Evolutionary conservation across 257 asterid genomes (phyloP).

Genomic region (Solanum boliviense): DNA sequence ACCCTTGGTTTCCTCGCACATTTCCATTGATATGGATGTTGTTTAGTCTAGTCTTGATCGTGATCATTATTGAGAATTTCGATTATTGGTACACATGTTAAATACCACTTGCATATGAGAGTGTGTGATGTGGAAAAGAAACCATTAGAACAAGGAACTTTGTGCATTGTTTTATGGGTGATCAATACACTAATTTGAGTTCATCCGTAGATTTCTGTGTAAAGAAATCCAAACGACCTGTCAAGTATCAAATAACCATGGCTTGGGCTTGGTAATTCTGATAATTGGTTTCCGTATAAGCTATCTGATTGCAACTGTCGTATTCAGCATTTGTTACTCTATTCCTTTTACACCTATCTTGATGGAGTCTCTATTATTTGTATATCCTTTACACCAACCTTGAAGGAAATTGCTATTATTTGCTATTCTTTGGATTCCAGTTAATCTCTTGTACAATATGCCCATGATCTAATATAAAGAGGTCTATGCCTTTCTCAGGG

Average conservation of each 20-base stretch:
- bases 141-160: background rate
- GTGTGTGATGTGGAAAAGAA: background rate
- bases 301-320: background rate
- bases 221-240: background rate
- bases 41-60: background rate
- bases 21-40: background rate
- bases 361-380: background rate
- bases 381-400: background rate
- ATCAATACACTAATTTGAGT: background rate
- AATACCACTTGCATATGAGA: background rate
- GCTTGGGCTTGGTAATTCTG: background rate
- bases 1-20: background rate
- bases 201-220: background rate
- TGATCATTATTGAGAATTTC: background rate
- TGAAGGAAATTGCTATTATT: background rate
- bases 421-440: background rate
- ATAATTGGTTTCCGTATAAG: background rate
- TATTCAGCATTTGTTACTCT: background rate
- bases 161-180: background rate
- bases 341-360: background rate
- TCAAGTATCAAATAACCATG: background rate
- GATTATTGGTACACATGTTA: background rate
- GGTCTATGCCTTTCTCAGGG: background rate
- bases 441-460: background rate
- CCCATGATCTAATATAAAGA: background rate